Conservation (phyloP, 2,329 filamentous ascomycete species). For the Calonectria montana region DNA sequence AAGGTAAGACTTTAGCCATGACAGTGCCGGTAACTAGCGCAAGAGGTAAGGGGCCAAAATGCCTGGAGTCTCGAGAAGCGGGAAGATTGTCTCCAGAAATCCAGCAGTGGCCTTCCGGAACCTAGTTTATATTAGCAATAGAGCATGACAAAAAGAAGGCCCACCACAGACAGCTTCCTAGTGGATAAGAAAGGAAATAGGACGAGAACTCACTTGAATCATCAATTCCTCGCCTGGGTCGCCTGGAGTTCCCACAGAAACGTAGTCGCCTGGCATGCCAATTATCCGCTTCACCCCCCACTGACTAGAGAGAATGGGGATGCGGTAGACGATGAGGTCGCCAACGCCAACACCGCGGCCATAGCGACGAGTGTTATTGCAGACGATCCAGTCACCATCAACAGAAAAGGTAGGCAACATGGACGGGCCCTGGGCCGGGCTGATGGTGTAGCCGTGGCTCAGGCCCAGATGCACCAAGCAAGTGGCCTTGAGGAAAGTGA, state of each 20-base stretch:
- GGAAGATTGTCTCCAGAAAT: conserved; percentile 88
- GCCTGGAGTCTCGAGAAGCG: conserved; percentile 86
- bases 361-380: conserved; percentile 74
- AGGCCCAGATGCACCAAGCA: conserved; percentile 58
- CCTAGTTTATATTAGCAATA: conserved; percentile 59
- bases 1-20: conserved; percentile 70
- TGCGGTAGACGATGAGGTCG: conserved; percentile 83
- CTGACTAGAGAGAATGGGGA: conserved; percentile 73
- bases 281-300: conserved; percentile 83
- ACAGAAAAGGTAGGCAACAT: conserved; percentile 89
- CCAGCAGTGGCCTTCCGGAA: conserved; percentile 94
- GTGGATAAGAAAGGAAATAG: not conserved
- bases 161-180: too few species aligned
- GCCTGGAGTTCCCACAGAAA: conserved; percentile 72
- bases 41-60: conserved; percentile 87
- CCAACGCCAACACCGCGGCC: conserved; percentile 78
- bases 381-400: conserved; percentile 74
- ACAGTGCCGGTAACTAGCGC: conserved; percentile 88
- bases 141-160: not conserved
- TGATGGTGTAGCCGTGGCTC: conserved; percentile 72
- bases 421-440: conserved; percentile 76
- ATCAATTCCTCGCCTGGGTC: conserved; percentile 60
- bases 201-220: conserved; percentile 68
- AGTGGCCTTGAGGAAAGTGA: conserved; percentile 50
- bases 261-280: conserved; percentile 81